phyloP scores from a whole-genome alignment of 2,329 filamentous ascomycete genomes.

The Tolypocladium inflatum region DNA sequence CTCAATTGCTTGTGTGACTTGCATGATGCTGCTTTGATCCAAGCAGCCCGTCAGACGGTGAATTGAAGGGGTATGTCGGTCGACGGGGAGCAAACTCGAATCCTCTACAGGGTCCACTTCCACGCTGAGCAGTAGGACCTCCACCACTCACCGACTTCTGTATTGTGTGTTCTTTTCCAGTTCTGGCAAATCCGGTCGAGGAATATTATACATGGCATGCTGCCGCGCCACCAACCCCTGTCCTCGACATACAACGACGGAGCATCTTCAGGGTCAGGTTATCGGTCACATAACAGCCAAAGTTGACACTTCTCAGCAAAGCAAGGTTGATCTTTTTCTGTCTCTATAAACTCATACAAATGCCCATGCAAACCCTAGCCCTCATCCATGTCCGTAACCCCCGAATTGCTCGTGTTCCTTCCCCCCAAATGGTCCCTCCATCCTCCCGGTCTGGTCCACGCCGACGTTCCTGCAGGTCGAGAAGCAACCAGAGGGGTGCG shows the following conservation, averaged over 20 bases:
- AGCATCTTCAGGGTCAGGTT: background rate
- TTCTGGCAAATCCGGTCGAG: background rate
- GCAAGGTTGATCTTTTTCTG: background rate
- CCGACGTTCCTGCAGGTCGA: background rate
- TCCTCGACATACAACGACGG: background rate
- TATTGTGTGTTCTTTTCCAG: background rate
- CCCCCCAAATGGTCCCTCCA: background rate
- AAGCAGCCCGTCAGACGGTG: background rate
- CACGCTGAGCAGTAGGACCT: background rate
- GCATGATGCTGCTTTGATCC: background rate
- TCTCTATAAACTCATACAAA: constrained; percentile 2
- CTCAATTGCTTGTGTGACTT: background rate
- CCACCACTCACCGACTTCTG: background rate
- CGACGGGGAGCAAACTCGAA: no score
- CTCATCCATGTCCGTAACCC: background rate
- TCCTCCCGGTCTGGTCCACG: background rate
- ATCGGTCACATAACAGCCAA: background rate
- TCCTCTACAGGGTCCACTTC: background rate
- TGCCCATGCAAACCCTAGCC: background rate
- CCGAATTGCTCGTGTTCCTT: background rate
- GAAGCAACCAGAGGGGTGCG: background rate
- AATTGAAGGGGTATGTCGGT: background rate
- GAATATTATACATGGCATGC: background rate
- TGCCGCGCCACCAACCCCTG: no score
- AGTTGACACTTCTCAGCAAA: background rate